Evolutionary conservation across 495 filamentous ascomycete species (phyloP), one percentile per base, ranked within the genome.

Genomic region (Podospora australis): DNA sequence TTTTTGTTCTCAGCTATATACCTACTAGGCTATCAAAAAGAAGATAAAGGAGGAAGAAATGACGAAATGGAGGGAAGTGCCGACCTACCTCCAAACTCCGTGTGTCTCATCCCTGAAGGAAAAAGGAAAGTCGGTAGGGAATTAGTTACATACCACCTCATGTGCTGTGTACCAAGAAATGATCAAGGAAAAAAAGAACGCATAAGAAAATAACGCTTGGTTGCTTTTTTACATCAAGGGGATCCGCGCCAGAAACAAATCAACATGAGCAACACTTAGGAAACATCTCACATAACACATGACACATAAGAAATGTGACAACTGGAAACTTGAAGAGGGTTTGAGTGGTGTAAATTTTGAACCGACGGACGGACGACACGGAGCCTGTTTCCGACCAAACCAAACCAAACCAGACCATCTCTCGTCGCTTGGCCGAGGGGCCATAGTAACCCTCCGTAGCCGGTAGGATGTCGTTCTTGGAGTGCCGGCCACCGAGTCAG

Each of bases 341-440:
- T 43, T 28, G 44, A 52, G 28, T 25, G 8, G 38, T 16, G 26
- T 47, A 17, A 46, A 51, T 47, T 52, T 23, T 40, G 47, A 50
- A 42, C 34, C 39, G 23, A 47, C 13, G 47, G 47, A 50, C 53
- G 48, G 48, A 44, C 24, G 39, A 50, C 25, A 41, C 39, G 39
- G 39, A 20, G 39, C 39, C 13, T 41, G 6, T 20, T 13, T 36
- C 32, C 32, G n/a, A n/a, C n/a, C n/a, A n/a, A n/a, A n/a, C n/a
- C n/a, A n/a, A n/a, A n/a, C 32, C 32, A 36, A 36, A 17, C 32
- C 32, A 36, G 7, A 36, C 32, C 14, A 16, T 36, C 32, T 17
- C 32, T 36, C 32, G n/a, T n/a, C n/a, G n/a, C n/a, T n/a, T n/a
- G n/a, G n/a, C n/a, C n/a, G n/a, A n/a, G n/a, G n/a, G n/a, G n/a